Conservation (phyloP, 1,284 basidiomycete genomes). For the Xerocomus nothofagi region DNA sequence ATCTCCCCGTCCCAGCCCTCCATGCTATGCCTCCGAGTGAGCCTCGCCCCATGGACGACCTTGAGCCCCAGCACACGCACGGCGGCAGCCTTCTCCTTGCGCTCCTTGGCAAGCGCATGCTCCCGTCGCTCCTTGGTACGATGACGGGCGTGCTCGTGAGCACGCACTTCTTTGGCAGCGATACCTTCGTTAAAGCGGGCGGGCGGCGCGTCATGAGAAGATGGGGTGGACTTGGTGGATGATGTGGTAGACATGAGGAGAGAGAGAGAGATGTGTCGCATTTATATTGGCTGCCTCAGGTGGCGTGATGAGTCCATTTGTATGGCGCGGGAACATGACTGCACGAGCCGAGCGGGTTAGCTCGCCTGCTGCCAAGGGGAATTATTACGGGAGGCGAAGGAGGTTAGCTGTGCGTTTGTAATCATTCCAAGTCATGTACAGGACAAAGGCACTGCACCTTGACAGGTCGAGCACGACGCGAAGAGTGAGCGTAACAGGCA, state of each 20-base stretch:
- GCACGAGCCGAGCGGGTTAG: constrained; percentile 21
- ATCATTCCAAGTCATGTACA: constrained; percentile 21
- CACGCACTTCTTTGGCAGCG: constrained; percentile 30
- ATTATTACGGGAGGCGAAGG: constrained; percentile 9
- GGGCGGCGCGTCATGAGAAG: constrained; percentile 21
- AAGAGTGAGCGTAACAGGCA: constrained; percentile 13
- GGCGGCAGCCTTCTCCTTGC: constrained; percentile 30
- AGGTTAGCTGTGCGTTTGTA: constrained; percentile 5
- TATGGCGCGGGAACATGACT: constrained; percentile 29
- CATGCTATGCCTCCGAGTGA: constrained; percentile 29
- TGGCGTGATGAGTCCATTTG: constrained; percentile 25
- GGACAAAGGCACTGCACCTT: constrained; percentile 27
- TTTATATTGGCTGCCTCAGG: constrained; percentile 33
- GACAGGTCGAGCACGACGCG: constrained; percentile 11
- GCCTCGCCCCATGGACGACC: constrained; percentile 20
- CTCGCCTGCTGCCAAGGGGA: constrained; percentile 1
- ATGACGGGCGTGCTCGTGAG: constrained; percentile 35
- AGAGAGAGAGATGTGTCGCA: constrained; percentile 2
- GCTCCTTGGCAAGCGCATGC: constrained; percentile 32
- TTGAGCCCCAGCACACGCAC: constrained; percentile 25
- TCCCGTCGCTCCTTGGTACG: constrained; percentile 35
- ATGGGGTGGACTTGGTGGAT: constrained; percentile 18
- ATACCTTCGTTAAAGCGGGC: constrained; percentile 18
- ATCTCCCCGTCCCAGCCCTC: constrained; percentile 33
- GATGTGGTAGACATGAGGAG: constrained; percentile 33